These are phyloP conservation scores for Coniella vitis DNA, from an alignment of 2,329 filamentous ascomycete species.

Conservation along the genomic window DNA sequence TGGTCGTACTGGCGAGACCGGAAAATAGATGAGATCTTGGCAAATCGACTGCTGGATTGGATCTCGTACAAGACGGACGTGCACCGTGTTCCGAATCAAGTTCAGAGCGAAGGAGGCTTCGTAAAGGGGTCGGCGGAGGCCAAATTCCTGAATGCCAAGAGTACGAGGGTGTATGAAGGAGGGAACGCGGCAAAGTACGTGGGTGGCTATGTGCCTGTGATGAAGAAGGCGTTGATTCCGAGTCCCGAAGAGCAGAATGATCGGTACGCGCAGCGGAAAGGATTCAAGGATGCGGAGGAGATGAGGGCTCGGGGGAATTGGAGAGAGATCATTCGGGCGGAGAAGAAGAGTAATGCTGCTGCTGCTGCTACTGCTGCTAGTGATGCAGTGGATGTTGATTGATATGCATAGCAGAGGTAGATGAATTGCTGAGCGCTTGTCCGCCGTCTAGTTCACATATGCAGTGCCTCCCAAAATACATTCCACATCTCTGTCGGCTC, in stretches of 20 bases:
- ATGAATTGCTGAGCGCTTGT: too few species aligned
- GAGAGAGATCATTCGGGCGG: conserved; percentile 22
- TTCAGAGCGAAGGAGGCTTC: too few species aligned
- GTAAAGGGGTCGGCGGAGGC: conserved; percentile 28
- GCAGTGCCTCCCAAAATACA: too few species aligned
- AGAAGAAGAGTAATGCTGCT: conserved; percentile 1
- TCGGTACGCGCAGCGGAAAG: conserved; percentile 54
- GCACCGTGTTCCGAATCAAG: conserved; percentile 3
- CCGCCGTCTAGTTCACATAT: too few species aligned
- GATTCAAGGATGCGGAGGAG: conserved; percentile 46
- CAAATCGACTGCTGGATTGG: conserved; percentile 64
- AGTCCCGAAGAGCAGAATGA: conserved; percentile 52
- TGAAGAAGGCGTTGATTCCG: conserved; percentile 43
- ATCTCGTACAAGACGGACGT: conserved; percentile 34
- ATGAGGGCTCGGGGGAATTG: conserved; percentile 34
- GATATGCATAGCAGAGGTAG: too few species aligned
- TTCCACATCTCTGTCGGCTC: too few species aligned
- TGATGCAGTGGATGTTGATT: too few species aligned
- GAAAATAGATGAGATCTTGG: conserved; percentile 87
- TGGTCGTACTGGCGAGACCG: conserved; percentile 78
- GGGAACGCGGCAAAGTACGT: conserved; percentile 42
- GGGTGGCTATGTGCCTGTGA: conserved; percentile 49
- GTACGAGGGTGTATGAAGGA: conserved; percentile 45
- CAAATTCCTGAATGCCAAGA: conserved; percentile 20
- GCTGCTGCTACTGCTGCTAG: background rate